phyloP scores from a whole-genome alignment of 441 rosid genomes.

The Geranium incanum region DNA sequence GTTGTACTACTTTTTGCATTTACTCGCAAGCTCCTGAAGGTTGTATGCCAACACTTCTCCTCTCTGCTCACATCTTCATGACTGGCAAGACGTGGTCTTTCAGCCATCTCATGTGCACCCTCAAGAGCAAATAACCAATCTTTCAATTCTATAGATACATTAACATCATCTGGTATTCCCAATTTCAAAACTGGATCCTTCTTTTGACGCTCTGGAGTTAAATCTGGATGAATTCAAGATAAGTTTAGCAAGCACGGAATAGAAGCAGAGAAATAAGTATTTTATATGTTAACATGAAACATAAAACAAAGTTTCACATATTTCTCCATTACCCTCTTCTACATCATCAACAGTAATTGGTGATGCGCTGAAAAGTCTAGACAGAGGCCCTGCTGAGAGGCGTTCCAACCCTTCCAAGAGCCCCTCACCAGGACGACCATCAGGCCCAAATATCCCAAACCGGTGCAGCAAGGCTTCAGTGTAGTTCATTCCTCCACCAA shows the following conservation, averaged over 20 bases:
- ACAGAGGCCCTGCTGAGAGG: constrained; percentile 72
- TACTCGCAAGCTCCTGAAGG: constrained; percentile 55
- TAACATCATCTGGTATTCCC: constrained; percentile 76
- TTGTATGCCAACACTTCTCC: constrained; percentile 87
- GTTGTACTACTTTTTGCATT: constrained; percentile 57
- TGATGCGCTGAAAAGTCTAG: constrained; percentile 71
- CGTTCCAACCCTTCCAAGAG: constrained; percentile 72
- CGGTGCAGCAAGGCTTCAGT: constrained; percentile 50
- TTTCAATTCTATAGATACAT: constrained; percentile 62
- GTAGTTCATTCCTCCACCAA: constrained; percentile 88
- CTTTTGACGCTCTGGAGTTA: constrained; percentile 36
- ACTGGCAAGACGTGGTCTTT: constrained; percentile 42
- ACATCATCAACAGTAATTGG: constrained; percentile 40
- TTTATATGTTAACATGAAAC: not conserved
- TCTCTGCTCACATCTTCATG: constrained; percentile 48
- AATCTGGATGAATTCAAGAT: constrained; percentile 33
- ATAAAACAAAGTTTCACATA: not conserved
- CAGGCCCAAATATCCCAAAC: constrained; percentile 68
- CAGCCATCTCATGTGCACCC: constrained; percentile 63
- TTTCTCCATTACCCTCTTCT: constrained; percentile 42
- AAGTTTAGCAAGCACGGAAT: constrained; percentile 15
- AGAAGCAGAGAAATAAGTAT: not conserved
- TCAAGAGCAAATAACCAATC: constrained; percentile 98
- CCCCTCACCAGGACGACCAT: constrained; percentile 91
- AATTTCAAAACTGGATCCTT: constrained; percentile 46